phyloP scores from a whole-genome alignment of 176 grass and related monocot species.

The Miscanthus lutarioriparius region DNA sequence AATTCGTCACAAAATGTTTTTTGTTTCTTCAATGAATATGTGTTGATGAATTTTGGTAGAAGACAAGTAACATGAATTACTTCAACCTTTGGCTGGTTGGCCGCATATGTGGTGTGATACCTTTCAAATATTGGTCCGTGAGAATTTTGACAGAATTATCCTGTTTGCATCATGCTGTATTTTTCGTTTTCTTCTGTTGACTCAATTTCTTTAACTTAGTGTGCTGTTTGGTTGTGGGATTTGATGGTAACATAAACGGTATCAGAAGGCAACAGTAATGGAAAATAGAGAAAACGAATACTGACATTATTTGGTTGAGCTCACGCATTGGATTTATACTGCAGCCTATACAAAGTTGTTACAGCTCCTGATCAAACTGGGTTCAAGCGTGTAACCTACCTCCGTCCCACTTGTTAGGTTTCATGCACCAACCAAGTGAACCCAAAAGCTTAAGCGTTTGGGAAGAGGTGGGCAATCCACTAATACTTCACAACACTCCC shows the following conservation, averaged over 20 bases:
- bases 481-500: too few relatives aligned
- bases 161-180: neutral
- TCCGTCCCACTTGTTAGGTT: too few relatives aligned
- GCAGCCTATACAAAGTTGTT: too few relatives aligned
- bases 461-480: too few relatives aligned
- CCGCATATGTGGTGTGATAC: neutral
- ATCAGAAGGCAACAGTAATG: too few relatives aligned
- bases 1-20: neutral
- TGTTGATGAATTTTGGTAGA: constrained; percentile 29
- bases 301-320: too few relatives aligned
- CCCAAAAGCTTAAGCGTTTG: too few relatives aligned
- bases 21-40: constrained; percentile 4
- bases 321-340: too few relatives aligned
- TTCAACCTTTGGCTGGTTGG: neutral
- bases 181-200: neutral
- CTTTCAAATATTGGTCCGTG: neutral
- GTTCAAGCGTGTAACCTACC: neutral
- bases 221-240: too few relatives aligned
- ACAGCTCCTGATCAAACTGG: neutral
- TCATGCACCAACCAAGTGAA: too few relatives aligned
- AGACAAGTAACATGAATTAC: neutral
- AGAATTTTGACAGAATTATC: neutral
- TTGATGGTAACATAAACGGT: too few relatives aligned
- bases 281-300: too few relatives aligned
- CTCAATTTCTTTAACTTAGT: neutral